phyloP scores from a whole-genome alignment of 108 stramenopile genomes.

The Poteriospumella lacustris region DNA sequence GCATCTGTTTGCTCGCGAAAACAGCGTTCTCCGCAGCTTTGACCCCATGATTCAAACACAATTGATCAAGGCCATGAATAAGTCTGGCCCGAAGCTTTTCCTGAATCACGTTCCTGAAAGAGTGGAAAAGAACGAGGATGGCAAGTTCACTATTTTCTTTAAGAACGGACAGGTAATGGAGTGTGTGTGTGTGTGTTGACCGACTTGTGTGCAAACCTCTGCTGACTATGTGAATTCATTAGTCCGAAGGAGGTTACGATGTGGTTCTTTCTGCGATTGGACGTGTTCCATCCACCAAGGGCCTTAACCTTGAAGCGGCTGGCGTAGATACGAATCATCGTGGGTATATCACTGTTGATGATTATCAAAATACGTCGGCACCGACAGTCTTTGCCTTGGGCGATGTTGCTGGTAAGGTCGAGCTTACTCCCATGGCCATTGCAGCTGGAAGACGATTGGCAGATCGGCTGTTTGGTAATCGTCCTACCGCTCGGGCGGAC shows the following conservation, averaged over 20 bases:
- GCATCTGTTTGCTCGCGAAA: constrained; percentile 61
- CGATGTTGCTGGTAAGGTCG: constrained; percentile 71
- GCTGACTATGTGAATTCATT: not conserved
- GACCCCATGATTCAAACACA: constrained; percentile 60
- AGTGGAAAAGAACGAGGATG: constrained; percentile 45
- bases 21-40: constrained; percentile 61
- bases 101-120: no score
- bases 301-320: constrained; percentile 56
- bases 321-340: constrained; percentile 56
- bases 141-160: constrained; percentile 57
- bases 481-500: constrained; percentile 53
- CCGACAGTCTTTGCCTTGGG: constrained; percentile 66
- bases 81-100: constrained; percentile 57
- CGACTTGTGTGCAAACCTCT: not conserved
- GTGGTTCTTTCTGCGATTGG: constrained; percentile 72
- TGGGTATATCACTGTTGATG: constrained; percentile 68
- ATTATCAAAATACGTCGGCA: constrained; percentile 65
- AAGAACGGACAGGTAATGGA: constrained; percentile 48
- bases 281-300: constrained; percentile 61
- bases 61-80: constrained; percentile 65
- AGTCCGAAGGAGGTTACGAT: constrained; percentile 60
- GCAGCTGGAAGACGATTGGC: constrained; percentile 74
- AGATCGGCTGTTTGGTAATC: constrained; percentile 71
- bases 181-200: no score
- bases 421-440: constrained; percentile 78